Conservation (phyloP, 164 flowering plant species). For the Liquidambar formosana region DNA sequence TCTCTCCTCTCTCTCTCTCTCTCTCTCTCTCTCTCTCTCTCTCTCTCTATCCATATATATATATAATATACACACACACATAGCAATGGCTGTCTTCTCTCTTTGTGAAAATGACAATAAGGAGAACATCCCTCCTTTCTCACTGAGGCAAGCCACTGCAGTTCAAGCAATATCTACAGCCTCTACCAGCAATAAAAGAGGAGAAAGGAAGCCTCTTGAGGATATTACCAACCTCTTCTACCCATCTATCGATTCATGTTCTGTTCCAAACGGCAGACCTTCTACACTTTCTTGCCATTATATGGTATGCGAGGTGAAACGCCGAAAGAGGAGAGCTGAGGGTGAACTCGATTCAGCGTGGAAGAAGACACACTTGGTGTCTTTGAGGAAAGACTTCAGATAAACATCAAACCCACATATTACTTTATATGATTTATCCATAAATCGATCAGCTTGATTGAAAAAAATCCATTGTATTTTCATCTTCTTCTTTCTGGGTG, state of each 20-base stretch:
- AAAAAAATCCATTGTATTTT: too few species aligned
- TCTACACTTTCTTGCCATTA: neutral
- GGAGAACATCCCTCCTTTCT: conserved; percentile 23
- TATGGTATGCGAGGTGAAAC: neutral
- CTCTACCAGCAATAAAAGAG: neutral
- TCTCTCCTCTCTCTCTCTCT: neutral
- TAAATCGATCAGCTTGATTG: too few species aligned
- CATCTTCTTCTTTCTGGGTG: too few species aligned
- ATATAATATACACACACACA: too few species aligned
- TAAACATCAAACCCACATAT: too few species aligned
- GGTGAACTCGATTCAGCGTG: neutral
- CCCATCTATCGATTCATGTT: neutral
- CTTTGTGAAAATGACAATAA: conserved; percentile 15
- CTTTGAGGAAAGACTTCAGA: too few species aligned
- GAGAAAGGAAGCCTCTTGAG: conserved; percentile 14
- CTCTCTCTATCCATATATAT: too few species aligned
- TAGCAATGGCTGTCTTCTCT: neutral
- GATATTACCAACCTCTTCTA: conserved; percentile 21
- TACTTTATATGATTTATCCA: too few species aligned
- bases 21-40: too few species aligned
- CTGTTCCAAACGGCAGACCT: neutral
- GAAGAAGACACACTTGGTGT: too few species aligned
- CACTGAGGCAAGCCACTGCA: conserved; percentile 3
- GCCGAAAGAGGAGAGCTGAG: conserved; percentile 6
- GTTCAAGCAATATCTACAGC: neutral